phyloP scores from a whole-genome alignment of 2,329 filamentous ascomycete genomes.

The Aspergillus puulaauensis region DNA sequence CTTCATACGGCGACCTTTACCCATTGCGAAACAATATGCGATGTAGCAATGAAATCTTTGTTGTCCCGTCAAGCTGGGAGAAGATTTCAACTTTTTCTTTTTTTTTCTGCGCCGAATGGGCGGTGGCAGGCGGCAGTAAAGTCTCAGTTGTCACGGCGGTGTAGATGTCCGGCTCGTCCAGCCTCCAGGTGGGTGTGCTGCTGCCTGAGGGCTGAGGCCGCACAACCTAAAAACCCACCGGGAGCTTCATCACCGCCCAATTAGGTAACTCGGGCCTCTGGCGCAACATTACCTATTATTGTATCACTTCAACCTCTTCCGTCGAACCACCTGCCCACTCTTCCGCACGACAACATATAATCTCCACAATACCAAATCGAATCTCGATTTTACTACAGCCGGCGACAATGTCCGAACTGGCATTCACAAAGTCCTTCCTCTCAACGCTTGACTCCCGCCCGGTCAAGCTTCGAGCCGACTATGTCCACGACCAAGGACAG shows the following conservation, averaged over 20 bases:
- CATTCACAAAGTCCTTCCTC: constrained; percentile 83
- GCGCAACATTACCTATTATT: not conserved
- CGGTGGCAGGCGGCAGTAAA: constrained; percentile 29
- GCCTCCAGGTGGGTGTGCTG: not conserved
- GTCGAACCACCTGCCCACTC: not conserved
- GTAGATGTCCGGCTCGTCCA: not conserved
- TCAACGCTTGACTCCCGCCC: constrained; percentile 74
- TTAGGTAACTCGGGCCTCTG: constrained; percentile 17
- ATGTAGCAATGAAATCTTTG: constrained; percentile 7
- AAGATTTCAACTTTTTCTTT: constrained; percentile 28
- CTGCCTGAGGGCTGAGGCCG: constrained; percentile 11
- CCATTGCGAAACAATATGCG: constrained; percentile 61
- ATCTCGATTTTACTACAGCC: too few species aligned
- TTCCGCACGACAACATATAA: not conserved
- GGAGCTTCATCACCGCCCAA: constrained; percentile 17
- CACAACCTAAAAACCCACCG: constrained; percentile 5
- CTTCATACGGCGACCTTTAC: constrained; percentile 86
- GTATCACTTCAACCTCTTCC: not conserved
- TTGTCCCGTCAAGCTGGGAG: constrained; percentile 11
- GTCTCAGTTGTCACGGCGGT: constrained; percentile 19
- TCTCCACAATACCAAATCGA: not conserved
- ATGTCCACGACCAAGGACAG: constrained; percentile 80
- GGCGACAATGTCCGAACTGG: constrained; percentile 70
- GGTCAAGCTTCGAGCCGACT: constrained; percentile 79
- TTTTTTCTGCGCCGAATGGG: constrained; percentile 28